Base-by-base conservation (phyloP, 768 basidiomycete species). In the Termitomyces sp. region DNA sequence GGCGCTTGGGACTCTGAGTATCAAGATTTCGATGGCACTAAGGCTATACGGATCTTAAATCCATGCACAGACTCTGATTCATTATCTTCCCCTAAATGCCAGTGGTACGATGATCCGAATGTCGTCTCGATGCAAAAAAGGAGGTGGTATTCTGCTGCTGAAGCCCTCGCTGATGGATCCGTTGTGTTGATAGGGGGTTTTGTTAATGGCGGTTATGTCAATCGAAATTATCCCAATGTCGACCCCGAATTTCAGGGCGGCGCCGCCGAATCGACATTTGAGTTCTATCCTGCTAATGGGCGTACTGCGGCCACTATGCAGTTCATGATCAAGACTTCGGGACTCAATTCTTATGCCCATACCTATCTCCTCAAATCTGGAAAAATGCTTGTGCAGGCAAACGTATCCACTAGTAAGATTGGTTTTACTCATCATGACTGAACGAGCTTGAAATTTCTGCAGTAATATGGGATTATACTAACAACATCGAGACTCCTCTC, bases 181-280 rank as follows among this genome's bases (percentile, higher is more conserved):
- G 74, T 95, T 32, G 86, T 84, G 5, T 79, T 97, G 65, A 86
- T 95, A 59, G 95, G 94, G 47, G 89, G 89, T 43, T 92, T 91
- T 69, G 81, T 83, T 57, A 86, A 83, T 61, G 91, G 91, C 57
- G 89, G 91, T 32, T 92, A 91, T 68, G 77, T 92, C 70, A 92
- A 92, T 72, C 76, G 87, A 29, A 91, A 91, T 66, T 81, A 75
- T 37, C 90, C 90, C 25, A 88, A 88, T 66, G 73, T 64, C 17
- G 88, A 92, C 64, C 90, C 89, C 1, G 72, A 71, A 1, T 76
- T 69, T 29, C 80, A 86, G 67, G 88, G 87, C 45, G 86, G 86
- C 42, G 89, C 83, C 11, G 88, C 91, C 4, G 90, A 95, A 66
- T 88, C 89, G 20, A 91, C 91, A 0, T 89, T 83, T 69, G 93